Percentiles rank a stretch among this genome's conserved stretches.
These are phyloP conservation scores for Brettanomyces custersianus DNA, from an alignment of 805 yeast genomes.

Conservation along the genomic window DNA sequence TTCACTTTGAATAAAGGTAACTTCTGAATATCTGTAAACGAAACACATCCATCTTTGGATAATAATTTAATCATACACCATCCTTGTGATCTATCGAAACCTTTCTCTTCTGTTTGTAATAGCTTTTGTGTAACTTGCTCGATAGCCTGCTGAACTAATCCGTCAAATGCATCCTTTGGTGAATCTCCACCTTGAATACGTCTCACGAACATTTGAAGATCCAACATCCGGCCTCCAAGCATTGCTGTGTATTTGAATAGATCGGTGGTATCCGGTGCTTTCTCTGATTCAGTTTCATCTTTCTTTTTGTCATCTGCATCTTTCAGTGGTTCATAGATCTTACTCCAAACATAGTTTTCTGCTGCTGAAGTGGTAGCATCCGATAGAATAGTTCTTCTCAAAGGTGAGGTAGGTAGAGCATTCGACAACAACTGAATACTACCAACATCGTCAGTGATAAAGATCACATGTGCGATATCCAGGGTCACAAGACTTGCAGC, in stretches of 20 bases:
- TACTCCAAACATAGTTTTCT: constrained; percentile 54
- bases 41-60: constrained; percentile 36
- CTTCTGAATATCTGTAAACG: constrained; percentile 42
- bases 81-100: constrained; percentile 71
- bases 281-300: constrained; percentile 17
- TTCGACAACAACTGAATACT: constrained; percentile 57
- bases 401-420: constrained; percentile 80
- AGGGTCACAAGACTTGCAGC: constrained; percentile 66
- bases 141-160: constrained; percentile 77
- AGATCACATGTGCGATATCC: constrained; percentile 84
- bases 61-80: constrained; percentile 74
- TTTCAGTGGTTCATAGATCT: constrained; percentile 23
- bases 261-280: constrained; percentile 19
- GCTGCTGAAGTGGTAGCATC: constrained; percentile 77
- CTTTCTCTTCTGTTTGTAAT: constrained; percentile 30
- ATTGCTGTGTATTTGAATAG: constrained; percentile 58
- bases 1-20: constrained; percentile 52
- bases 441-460: constrained; percentile 80
- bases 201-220: constrained; percentile 81
- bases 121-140: constrained; percentile 84
- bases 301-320: constrained; percentile 15
- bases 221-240: constrained; percentile 92
- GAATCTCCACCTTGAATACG: constrained; percentile 83
- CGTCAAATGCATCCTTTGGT: constrained; percentile 65
- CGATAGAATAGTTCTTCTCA: constrained; percentile 61